Percentiles rank a stretch among this genome's conserved stretches.
Evolutionary conservation across 305 asterid genomes (phyloP).

Genomic region (Solanum chacoense): DNA sequence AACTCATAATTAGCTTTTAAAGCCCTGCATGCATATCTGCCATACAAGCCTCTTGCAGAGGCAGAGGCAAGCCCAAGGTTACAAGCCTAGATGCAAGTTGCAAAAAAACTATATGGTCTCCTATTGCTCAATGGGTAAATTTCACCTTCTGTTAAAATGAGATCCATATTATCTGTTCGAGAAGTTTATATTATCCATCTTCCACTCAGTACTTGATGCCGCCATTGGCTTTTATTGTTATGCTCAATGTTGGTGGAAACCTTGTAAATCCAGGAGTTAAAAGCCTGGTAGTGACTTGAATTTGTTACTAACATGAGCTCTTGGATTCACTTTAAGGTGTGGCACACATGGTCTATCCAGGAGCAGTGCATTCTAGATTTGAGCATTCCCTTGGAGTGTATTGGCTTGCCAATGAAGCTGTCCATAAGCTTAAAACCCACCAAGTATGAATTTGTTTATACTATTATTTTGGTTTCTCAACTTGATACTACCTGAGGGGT

Average conservation of each 20-base stretch:
- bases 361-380: slow-evolving; percentile 96
- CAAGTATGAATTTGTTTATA: slow-evolving; percentile 36
- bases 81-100: background rate
- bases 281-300: background rate
- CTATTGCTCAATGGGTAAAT: background rate
- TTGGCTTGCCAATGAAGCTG: slow-evolving; percentile 83
- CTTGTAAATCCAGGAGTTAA: background rate
- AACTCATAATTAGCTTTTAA: background rate
- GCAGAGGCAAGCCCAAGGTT: background rate
- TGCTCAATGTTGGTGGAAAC: background rate
- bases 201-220: background rate
- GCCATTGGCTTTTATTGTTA: background rate
- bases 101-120: background rate
- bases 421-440: slow-evolving; percentile 53
- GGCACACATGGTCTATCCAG: slow-evolving; percentile 84
- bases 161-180: background rate
- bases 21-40: background rate
- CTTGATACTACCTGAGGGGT: background rate
- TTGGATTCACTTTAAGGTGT: slow-evolving; percentile 37
- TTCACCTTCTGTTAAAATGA: background rate
- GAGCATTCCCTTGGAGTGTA: slow-evolving; percentile 97
- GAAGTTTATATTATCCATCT: background rate
- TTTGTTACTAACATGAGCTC: background rate
- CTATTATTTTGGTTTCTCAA: slow-evolving; percentile 2
- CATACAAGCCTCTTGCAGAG: background rate